Percentiles rank a stretch among this genome's conserved stretches.
Evolutionary conservation across 148 eudicot species (phyloP).

Genomic region (Salicornia ramosissima): DNA sequence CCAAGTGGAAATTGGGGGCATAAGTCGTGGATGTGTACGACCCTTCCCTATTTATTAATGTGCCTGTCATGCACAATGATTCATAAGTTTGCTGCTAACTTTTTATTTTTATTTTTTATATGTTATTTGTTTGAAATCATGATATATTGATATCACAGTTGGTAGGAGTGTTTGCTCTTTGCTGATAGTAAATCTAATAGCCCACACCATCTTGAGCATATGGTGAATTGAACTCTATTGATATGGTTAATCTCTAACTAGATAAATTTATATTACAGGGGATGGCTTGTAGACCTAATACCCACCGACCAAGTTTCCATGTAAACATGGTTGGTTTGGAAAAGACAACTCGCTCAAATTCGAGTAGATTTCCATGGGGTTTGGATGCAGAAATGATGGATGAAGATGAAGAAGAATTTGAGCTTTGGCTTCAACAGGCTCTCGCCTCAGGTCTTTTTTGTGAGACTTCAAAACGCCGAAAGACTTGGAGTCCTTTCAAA

Average conservation of each 20-base stretch:
- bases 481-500: constrained; percentile 95
- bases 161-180: neutral
- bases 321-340: constrained; percentile 98
- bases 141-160: neutral
- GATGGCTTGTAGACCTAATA: constrained; percentile 97
- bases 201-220: neutral
- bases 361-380: constrained; percentile 90
- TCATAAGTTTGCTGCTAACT: neutral
- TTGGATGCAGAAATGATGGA: constrained; percentile 86
- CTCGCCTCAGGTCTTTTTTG: constrained; percentile 89
- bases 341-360: constrained; percentile 70
- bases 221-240: neutral
- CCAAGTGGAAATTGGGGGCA: neutral
- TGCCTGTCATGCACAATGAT: neutral
- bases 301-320: constrained; percentile 92
- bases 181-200: neutral
- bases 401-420: constrained; percentile 85
- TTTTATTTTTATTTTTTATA: neutral
- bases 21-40: neutral
- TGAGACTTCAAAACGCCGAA: constrained; percentile 82
- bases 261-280: constrained; percentile 41
- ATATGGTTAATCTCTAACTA: constrained; percentile 7
- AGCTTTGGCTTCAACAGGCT: constrained; percentile 91
- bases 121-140: neutral
- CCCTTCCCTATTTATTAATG: neutral